Evolutionary conservation across 345 rosid species (phyloP).

Genomic region (Hibiscus mutabilis): DNA sequence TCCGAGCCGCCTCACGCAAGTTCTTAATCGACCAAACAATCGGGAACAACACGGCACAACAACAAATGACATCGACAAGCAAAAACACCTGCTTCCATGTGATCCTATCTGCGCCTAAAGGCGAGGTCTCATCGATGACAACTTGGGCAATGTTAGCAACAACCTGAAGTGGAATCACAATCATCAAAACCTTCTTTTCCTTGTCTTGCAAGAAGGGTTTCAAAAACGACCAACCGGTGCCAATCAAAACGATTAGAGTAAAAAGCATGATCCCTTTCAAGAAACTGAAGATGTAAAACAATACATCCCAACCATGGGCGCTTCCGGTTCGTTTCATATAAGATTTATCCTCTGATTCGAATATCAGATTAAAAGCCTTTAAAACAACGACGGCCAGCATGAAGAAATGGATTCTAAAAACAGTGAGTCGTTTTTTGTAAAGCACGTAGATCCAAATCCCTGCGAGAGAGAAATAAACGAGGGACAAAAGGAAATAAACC

Average conservation of each 20-base stretch:
- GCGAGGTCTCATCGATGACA: constrained; percentile 81
- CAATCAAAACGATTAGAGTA: constrained; percentile 86
- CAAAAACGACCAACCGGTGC: constrained; percentile 95
- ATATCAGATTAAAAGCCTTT: constrained; percentile 62
- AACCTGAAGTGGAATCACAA: constrained; percentile 91
- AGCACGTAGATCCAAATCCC: constrained; percentile 67
- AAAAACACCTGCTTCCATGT: constrained; percentile 86
- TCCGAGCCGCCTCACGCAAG: constrained; percentile 84
- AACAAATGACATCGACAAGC: constrained; percentile 86
- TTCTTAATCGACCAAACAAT: constrained; percentile 97
- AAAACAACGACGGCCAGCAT: constrained; percentile 76
- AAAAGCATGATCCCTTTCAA: constrained; percentile 81
- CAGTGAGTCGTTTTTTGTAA: constrained; percentile 68
- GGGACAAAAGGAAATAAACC: constrained; percentile 64
- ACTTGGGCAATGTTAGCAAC: constrained; percentile 91
- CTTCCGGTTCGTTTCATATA: constrained; percentile 77
- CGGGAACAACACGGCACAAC: constrained; percentile 89
- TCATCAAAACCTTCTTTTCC: constrained; percentile 92
- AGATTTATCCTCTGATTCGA: constrained; percentile 88
- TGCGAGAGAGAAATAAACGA: constrained; percentile 55
- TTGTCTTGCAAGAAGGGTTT: constrained; percentile 94
- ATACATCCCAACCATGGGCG: constrained; percentile 94
- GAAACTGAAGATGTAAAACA: constrained; percentile 88
- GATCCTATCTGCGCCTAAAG: constrained; percentile 67
- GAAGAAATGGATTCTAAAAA: constrained; percentile 77